Evolutionary conservation across 331 rosid genomes (phyloP), one percentile per base, ranked within the genome.

Genomic region (Prunus yedoensis): DNA sequence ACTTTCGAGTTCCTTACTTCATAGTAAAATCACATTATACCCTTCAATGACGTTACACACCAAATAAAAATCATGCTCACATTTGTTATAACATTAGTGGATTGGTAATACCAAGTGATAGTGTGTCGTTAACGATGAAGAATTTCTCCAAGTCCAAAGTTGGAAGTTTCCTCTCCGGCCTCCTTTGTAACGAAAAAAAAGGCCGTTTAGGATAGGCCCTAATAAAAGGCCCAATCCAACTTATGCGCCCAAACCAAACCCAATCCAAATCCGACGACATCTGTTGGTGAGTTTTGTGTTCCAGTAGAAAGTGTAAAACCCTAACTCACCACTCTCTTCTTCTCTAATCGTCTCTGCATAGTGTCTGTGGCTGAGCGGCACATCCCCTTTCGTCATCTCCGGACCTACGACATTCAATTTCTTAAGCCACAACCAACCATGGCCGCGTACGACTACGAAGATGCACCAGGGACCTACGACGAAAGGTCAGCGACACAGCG

Each of bases 371-470:
- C 54, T 46, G 52, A 15, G 66, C 20, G n/a, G 28, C 50, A 15
- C 61, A 10, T 5, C 5, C 53, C 66, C 21, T 35, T 20, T 11
- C 38, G 17, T 3, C 0, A 3, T 32, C 67, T 72, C 52, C 11
- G 5, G 61, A 16, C 23, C 41, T 27, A 9, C 66, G 25, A 7
- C 25, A 12, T 10, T 51, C 62, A 27, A 54, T 52, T 79, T 68
- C 76, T 21, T 54, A 45, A 73, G 56, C 68, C 16, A 64, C 53
- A 53, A 53, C 53, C 78, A 63, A 25, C 68, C 74, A 88, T 91
- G 96, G 85, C 89, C 56, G 20, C 79, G 47, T 78, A 35, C 85
- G 93, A 85, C 45, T 85, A 83, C 83, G 90, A 82, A 5, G 88
- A 80, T 27, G 70, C 83, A 38, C 43, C 43, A 16, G 71, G 78